Percentiles rank a stretch among this genome's conserved stretches.
These are phyloP conservation scores for Elongisporangium senticosum DNA, from an alignment of 352 stramenopile genomes.

Conservation along the genomic window DNA sequence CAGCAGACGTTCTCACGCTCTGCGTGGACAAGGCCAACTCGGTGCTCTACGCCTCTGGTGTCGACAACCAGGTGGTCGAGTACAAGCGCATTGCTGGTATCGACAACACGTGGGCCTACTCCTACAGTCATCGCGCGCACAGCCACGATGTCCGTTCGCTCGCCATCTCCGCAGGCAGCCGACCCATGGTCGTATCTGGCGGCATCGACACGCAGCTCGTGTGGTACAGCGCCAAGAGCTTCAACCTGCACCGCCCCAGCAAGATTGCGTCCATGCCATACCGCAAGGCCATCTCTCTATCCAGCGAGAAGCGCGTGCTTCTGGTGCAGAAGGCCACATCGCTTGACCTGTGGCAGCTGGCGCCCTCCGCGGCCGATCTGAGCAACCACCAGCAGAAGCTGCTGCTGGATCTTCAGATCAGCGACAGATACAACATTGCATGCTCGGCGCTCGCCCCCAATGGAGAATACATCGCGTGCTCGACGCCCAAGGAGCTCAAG, in stretches of 20 bases:
- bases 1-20: constrained; percentile 88
- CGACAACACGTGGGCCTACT: constrained; percentile 63
- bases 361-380: constrained; percentile 8
- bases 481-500: constrained; percentile 81
- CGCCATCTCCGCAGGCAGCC: constrained; percentile 51
- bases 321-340: constrained; percentile 68
- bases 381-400: constrained; percentile 54
- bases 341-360: constrained; percentile 72
- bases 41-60: constrained; percentile 88
- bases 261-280: constrained; percentile 89
- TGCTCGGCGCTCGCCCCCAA: constrained; percentile 82
- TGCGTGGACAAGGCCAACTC: constrained; percentile 79
- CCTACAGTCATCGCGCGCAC: constrained; percentile 86
- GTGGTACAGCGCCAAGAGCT: constrained; percentile 82
- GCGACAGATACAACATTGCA: constrained; percentile 69
- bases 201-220: constrained; percentile 94
- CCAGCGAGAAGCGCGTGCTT: constrained; percentile 61
- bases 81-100: constrained; percentile 47
- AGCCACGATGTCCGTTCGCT: constrained; percentile 88
- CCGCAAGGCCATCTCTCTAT: constrained; percentile 56
- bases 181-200: constrained; percentile 82
- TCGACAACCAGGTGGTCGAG: constrained; percentile 91
- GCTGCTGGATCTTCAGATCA: constrained; percentile 78
- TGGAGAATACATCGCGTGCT: constrained; percentile 82
- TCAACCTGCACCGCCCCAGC: constrained; percentile 76